A percentile compares a stretch with the other conserved stretches of the same genome.
These are phyloP conservation scores for Citeromyces nyonsensis DNA, from an alignment of 805 yeast genomes.

Conservation along the genomic window DNA sequence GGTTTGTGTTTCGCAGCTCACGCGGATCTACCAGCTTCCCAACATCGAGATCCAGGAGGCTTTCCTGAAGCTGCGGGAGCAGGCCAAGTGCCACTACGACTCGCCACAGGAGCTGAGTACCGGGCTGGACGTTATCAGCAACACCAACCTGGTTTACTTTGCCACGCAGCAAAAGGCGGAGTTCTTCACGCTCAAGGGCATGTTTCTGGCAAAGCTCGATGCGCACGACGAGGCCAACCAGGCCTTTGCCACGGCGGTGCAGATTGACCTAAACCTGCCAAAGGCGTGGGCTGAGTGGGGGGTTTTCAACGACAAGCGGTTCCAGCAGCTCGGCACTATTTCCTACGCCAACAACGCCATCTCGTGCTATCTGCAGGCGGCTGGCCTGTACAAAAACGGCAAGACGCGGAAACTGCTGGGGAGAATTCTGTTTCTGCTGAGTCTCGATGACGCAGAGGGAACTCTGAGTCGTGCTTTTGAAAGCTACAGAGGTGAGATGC, in stretches of 20 bases:
- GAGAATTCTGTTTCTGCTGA: conserved; percentile 83
- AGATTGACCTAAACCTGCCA: conserved; percentile 82
- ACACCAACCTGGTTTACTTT: conserved; percentile 89
- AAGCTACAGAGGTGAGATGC: conserved; percentile 86
- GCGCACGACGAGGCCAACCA: conserved; percentile 93
- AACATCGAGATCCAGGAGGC: conserved; percentile 98
- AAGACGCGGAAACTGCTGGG: conserved; percentile 81
- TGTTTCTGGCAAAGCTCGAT: conserved; percentile 85
- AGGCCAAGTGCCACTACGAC: conserved; percentile 94
- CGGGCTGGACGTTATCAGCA: conserved; percentile 92
- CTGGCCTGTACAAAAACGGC: conserved; percentile 86
- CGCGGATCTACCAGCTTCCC: conserved; percentile 89
- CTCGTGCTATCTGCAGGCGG: conserved; percentile 93
- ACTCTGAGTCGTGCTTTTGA: conserved; percentile 79
- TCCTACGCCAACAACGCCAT: conserved; percentile 86
- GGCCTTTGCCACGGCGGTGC: conserved; percentile 96
- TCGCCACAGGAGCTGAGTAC: conserved; percentile 83
- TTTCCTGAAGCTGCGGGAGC: conserved; percentile 86
- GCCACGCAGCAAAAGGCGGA: conserved; percentile 98
- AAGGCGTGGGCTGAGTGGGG: conserved; percentile 99
- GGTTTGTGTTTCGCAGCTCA: conserved; percentile 84
- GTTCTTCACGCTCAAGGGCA: conserved; percentile 93
- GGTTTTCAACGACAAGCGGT: conserved; percentile 75
- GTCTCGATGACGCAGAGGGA: conserved; percentile 77
- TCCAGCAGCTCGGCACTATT: conserved; percentile 72